phyloP scores from a whole-genome alignment of 2,329 filamentous ascomycete genomes.

The Cytospora piceicola region DNA sequence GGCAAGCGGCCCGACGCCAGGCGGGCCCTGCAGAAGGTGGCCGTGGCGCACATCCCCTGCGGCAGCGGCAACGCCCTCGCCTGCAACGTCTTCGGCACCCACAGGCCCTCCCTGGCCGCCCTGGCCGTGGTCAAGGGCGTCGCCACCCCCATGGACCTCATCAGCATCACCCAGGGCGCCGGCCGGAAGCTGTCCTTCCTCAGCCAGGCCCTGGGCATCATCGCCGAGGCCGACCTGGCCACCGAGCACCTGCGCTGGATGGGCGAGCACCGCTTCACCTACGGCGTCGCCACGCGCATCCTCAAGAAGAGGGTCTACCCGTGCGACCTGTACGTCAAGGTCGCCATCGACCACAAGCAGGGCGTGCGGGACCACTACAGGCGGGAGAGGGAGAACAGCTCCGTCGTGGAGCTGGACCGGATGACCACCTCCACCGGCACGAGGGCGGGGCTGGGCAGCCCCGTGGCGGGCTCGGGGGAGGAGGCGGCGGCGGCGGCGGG shows the following conservation, averaged over 20 bases:
- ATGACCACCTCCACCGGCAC: slow-evolving; percentile 31
- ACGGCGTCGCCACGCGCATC: slow-evolving; percentile 78
- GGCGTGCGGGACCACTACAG: slow-evolving; percentile 75
- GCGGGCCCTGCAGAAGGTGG: slow-evolving; percentile 73
- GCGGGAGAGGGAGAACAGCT: slow-evolving; percentile 39
- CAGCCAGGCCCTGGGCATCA: slow-evolving; percentile 85
- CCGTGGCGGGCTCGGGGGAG: slow-evolving; percentile 21
- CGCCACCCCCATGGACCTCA: slow-evolving; percentile 80
- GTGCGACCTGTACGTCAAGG: slow-evolving; percentile 84
- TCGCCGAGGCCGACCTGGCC: slow-evolving; percentile 86
- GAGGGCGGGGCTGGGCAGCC: slow-evolving; percentile 24
- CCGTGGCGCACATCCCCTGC: slow-evolving; percentile 86
- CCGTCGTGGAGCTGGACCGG: slow-evolving; percentile 14
- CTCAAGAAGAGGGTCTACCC: slow-evolving; percentile 80
- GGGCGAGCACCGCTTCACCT: slow-evolving; percentile 82
- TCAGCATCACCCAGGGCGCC: slow-evolving; percentile 83
- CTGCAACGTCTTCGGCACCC: slow-evolving; percentile 84
- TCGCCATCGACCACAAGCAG: slow-evolving; percentile 76
- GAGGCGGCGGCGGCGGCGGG: slow-evolving; percentile 26
- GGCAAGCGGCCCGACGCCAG: slow-evolving; percentile 75
- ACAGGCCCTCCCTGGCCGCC: slow-evolving; percentile 74
- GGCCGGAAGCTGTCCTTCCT: slow-evolving; percentile 81
- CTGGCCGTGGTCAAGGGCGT: slow-evolving; percentile 86
- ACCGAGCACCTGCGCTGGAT: slow-evolving; percentile 95
- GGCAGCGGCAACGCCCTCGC: slow-evolving; percentile 95